A percentile compares a stretch with the other conserved stretches of the same genome.
Evolutionary conservation across 495 filamentous ascomycete species (phyloP).

Genomic region (Parathielavia appendiculata): DNA sequence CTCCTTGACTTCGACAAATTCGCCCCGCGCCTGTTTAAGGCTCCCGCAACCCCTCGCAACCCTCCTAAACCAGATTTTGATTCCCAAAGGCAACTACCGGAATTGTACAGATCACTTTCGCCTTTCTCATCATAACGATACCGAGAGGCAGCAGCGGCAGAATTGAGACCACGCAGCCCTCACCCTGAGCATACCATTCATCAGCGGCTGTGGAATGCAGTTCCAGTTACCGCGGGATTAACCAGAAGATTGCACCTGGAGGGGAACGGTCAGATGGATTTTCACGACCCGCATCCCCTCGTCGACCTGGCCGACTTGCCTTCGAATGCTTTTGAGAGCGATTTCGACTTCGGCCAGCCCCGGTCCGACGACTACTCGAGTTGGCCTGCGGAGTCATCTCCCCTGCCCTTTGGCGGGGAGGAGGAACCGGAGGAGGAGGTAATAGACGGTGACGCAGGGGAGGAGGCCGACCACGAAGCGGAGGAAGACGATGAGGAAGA

Average conservation of each 20-base stretch:
- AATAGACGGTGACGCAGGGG: not conserved
- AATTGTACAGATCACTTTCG: no score
- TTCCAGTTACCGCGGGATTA: not conserved
- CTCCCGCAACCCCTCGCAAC: no score
- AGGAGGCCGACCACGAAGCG: not conserved
- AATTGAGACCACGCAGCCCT: not conserved
- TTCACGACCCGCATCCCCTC: not conserved
- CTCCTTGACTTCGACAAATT: not conserved
- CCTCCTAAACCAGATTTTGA: no score
- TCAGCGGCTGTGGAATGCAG: not conserved
- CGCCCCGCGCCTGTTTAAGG: no score
- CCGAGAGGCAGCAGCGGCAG: no score
- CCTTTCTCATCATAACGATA: not conserved
- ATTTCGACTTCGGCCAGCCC: not conserved
- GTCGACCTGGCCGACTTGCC: not conserved
- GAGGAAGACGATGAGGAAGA: conserved; percentile 6
- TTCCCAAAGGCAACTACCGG: no score
- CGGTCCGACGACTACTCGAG: not conserved
- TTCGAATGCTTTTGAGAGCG: conserved; percentile 8
- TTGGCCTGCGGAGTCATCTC: conserved; percentile 1
- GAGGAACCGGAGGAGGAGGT: conserved; percentile 1
- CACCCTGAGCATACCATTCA: not conserved
- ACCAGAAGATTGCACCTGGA: not conserved
- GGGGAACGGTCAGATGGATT: not conserved
- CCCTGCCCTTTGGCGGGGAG: not conserved